Base-by-base conservation (phyloP, 2,329 filamentous ascomycete genomes). In the Pseudopithomyces maydicus region DNA sequence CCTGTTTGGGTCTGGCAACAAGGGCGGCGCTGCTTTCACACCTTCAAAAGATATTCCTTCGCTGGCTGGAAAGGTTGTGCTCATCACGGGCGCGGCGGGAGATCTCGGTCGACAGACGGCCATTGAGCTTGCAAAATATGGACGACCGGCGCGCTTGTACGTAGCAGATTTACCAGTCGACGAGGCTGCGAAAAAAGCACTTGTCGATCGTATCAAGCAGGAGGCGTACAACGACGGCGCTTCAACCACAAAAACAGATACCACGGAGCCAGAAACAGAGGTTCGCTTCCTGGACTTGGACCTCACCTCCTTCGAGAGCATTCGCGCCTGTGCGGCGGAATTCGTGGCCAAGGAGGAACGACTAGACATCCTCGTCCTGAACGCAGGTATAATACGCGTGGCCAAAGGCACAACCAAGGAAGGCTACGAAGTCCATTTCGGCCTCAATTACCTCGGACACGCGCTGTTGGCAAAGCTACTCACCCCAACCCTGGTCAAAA, bases 341-440 rank as follows among this genome's bases (percentile, higher is more conserved):
- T 46, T 58, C 29, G 12, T 45, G 19, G 44, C 56, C 2, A 47
- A 52, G 46, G 51, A 54, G 26, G 38, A 50, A n/a, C 68, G 73
- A 3, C 69, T 80, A 8, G 76, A 80, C 54, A 63, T 79, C 42
- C 67, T 79, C 4, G 63, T 78, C 36, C 63, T 71, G 56, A 79
- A 80, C 58, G 78, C 78, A 2, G 78, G 77, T 26, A 66, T 79
- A 51, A 72, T 65, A 23, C 56, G 56, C 1, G 53, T 56, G 19
- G 53, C 55, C 12, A 52, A 73, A 2, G 66, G 63, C 7, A 53
- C 64, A 0, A 79, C 77, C 0, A 61, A 67, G 17, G 77, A 80
- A 23, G 78, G 77, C 29, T 79, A 77, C 58, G 78, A 81, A 61
- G 66, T 77, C 17, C 77, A 80, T 42, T 76, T 80, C 48, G 79